These are phyloP conservation scores for Solanum medicagineum DNA, from an alignment of 257 asterid species.

Conservation along the genomic window DNA sequence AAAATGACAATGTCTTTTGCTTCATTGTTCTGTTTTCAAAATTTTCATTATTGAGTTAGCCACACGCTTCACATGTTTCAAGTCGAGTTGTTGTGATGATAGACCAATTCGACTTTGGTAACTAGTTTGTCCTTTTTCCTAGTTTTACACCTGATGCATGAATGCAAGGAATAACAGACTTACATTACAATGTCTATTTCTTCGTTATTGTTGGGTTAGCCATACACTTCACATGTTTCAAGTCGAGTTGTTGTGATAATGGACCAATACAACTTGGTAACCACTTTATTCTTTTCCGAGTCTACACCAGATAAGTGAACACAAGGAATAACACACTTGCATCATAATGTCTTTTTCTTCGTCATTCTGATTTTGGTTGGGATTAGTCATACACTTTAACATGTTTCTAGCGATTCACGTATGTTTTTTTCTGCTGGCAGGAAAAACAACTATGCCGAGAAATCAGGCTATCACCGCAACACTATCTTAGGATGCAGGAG, in stretches of 20 bases:
- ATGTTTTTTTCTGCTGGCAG: conserved; percentile 18
- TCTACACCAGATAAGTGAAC: neutral
- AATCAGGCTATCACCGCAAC: conserved; percentile 42
- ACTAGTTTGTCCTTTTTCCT: neutral
- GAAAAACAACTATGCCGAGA: conserved; percentile 79
- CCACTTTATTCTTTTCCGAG: neutral
- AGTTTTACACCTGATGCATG: neutral
- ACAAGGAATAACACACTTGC: neutral
- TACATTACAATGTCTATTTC: neutral
- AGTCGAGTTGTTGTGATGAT: neutral
- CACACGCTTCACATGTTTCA: neutral
- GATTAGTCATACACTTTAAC: neutral
- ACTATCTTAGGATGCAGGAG: conserved; percentile 64
- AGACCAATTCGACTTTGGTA: neutral
- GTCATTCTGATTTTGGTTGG: neutral
- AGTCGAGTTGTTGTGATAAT: neutral
- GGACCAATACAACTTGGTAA: neutral
- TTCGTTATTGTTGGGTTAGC: neutral
- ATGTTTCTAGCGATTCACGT: neutral
- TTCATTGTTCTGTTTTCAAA: neutral
- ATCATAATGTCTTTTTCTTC: neutral
- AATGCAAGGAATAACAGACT: neutral
- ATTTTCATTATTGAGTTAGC: neutral
- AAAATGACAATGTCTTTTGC: neutral
- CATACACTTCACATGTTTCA: neutral